Evolutionary conservation across 306 rosid genomes (phyloP).

Genomic region (Senna tora): DNA sequence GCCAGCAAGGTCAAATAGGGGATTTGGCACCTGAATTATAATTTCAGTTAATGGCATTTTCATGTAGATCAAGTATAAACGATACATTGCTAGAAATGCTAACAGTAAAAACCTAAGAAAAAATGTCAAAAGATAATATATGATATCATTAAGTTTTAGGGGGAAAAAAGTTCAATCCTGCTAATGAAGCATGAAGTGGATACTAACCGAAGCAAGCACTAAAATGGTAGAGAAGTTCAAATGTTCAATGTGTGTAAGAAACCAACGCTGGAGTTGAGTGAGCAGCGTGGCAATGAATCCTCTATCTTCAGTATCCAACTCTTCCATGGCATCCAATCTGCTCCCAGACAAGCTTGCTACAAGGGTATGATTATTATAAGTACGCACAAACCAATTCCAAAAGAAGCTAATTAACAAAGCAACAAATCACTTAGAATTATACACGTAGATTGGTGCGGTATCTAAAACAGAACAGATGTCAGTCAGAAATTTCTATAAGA

Average conservation of each 20-base stretch:
- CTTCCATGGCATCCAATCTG: constrained; percentile 72
- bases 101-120: constrained; percentile 8
- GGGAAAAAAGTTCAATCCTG: background rate
- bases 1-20: constrained; percentile 98
- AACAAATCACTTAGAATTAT: constrained; percentile 2
- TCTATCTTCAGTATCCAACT: constrained; percentile 61
- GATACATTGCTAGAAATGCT: background rate
- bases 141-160: constrained; percentile 1
- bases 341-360: constrained; percentile 80
- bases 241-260: constrained; percentile 78
- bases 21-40: constrained; percentile 89
- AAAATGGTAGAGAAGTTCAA: constrained; percentile 82
- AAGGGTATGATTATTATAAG: constrained; percentile 37
- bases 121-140: background rate
- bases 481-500: constrained; percentile 19
- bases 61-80: constrained; percentile 21
- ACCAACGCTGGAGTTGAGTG: constrained; percentile 71
- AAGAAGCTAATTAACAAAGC: constrained; percentile 15
- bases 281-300: constrained; percentile 59
- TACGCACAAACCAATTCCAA: constrained; percentile 32
- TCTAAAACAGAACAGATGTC: background rate
- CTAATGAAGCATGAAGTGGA: constrained; percentile 36
- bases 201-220: constrained; percentile 97
- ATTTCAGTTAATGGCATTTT: constrained; percentile 29
- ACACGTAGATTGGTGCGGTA: background rate